phyloP scores from a whole-genome alignment of 2,329 filamentous ascomycete species.

The Calonectria multiphialidica region DNA sequence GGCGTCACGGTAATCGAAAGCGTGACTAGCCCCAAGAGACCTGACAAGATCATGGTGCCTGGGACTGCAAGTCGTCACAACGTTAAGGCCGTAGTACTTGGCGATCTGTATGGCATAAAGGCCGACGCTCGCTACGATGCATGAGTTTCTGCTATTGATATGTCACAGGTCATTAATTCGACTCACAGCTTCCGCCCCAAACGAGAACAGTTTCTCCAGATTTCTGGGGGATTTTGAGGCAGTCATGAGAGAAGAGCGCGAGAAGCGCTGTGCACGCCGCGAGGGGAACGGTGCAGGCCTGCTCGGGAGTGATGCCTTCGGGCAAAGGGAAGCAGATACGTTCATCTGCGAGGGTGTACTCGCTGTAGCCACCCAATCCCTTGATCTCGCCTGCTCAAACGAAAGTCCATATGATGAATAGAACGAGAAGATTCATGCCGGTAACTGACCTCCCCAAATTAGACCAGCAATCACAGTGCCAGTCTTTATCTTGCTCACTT shows the following conservation, averaged over 20 bases:
- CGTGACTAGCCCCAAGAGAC: conserved; percentile 39
- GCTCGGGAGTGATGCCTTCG: background rate
- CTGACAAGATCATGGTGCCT: conserved; percentile 45
- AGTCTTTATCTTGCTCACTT: conserved; percentile 23
- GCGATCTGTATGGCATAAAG: conserved; percentile 52
- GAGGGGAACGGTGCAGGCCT: background rate
- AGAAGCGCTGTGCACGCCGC: background rate
- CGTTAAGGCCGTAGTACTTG: conserved; percentile 42
- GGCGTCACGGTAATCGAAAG: background rate
- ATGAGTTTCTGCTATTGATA: background rate
- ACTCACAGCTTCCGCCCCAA: conserved; percentile 7
- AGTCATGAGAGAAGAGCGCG: background rate
- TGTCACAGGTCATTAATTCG: background rate
- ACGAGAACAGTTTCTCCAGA: background rate
- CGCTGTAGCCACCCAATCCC: conserved; percentile 51
- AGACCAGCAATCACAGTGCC: conserved; percentile 35
- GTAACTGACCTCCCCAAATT: conserved; percentile 42
- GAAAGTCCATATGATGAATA: background rate
- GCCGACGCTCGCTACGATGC: conserved; percentile 48
- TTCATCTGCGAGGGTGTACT: conserved; percentile 55
- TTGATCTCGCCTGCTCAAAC: conserved; percentile 25
- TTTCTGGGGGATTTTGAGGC: background rate
- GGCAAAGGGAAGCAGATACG: conserved; percentile 53
- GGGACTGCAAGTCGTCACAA: conserved; percentile 49
- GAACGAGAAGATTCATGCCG: too few species aligned